Percentiles rank a stretch among this genome's conserved stretches.
phyloP scores from a whole-genome alignment of 345 rosid genomes.

The Chamaenerion angustifolium region DNA sequence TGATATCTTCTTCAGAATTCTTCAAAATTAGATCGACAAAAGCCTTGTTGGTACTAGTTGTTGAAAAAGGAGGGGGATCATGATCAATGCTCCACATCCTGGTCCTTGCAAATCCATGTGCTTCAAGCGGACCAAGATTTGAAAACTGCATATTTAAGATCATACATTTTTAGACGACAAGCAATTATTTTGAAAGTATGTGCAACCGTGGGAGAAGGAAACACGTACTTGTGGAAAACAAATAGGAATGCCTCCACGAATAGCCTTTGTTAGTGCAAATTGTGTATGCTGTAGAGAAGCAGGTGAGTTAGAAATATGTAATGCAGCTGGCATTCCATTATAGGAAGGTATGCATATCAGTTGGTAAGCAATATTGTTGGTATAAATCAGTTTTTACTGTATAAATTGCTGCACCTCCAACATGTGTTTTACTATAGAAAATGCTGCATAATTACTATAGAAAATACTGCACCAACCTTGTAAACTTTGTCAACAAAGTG shows the following conservation, averaged over 20 bases:
- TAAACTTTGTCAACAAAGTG: no score
- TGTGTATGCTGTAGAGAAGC: slow-evolving; percentile 31
- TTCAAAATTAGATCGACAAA: slow-evolving; percentile 61
- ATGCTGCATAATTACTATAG: no score
- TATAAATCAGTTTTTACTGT: no score
- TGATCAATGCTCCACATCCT: slow-evolving; percentile 57
- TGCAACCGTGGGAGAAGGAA: not conserved
- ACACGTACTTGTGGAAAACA: slow-evolving; percentile 82
- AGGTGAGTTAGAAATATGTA: no score
- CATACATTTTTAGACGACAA: slow-evolving; percentile 3
- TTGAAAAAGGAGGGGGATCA: slow-evolving; percentile 50
- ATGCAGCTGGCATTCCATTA: no score
- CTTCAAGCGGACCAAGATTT: slow-evolving; percentile 53
- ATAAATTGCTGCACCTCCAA: no score
- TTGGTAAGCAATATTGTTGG: no score
- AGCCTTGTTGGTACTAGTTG: slow-evolving; percentile 25
- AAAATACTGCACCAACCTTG: no score
- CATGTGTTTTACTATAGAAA: no score
- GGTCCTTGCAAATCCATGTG: slow-evolving; percentile 78
- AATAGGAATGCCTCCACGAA: slow-evolving; percentile 88
- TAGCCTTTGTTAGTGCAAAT: slow-evolving; percentile 54
- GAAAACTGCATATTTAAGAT: slow-evolving; percentile 37
- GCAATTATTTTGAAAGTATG: not conserved
- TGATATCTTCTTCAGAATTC: no score
- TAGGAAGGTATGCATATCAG: no score